Base-by-base conservation (phyloP, 352 stramenopile species). In the Halophytophthora polymorphica region DNA sequence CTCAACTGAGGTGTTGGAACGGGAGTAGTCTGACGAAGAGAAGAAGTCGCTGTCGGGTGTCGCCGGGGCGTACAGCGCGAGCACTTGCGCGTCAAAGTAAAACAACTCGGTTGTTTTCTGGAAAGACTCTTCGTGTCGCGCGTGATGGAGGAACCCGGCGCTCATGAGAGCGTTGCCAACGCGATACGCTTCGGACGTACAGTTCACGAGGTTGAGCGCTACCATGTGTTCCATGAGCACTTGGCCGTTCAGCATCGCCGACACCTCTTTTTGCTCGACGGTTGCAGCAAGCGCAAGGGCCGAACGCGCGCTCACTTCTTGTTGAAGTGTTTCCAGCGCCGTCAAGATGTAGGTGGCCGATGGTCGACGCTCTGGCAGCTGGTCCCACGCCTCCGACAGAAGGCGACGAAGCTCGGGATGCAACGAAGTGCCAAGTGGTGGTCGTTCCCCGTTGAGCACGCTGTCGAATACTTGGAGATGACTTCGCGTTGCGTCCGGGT, bases 391-490 rank as follows among this genome's bases (percentile, higher is more conserved):
- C 33, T 77, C 66, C 12, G 53, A 55, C n/a, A 91, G 43, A 8
- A 91, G 56, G n/a, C 69, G 67, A 28, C 56, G 51, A 5, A 91
- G 45, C 44, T 71, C 63, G 6, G 65, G 56, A 22, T 78, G 67
- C 3, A 74, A 29, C 6, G 55, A 47, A 2, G 61, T 39, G 33
- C 61, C 63, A 18, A 90, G 62, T 3, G 58, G 47, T 11, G 82
- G 82, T 13, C 81, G 71, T 55, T 81, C 58, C 15, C 78, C 78
- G 15, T 58, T 61, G 6, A 92, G 59, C 21, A 92, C 81, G 35
- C 54, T 69, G 45, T 89, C 72, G 55, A 88, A 92, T 23, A 92
- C 65, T 45, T 79, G 73, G 29, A 89, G 66, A 45, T 86, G 74
- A 54, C 84, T 88, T 41, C 62, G 53, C 17, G 68, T 86, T 37